phyloP scores from a whole-genome alignment of 1,284 basidiomycete species.

The Austroboletus niveus region DNA sequence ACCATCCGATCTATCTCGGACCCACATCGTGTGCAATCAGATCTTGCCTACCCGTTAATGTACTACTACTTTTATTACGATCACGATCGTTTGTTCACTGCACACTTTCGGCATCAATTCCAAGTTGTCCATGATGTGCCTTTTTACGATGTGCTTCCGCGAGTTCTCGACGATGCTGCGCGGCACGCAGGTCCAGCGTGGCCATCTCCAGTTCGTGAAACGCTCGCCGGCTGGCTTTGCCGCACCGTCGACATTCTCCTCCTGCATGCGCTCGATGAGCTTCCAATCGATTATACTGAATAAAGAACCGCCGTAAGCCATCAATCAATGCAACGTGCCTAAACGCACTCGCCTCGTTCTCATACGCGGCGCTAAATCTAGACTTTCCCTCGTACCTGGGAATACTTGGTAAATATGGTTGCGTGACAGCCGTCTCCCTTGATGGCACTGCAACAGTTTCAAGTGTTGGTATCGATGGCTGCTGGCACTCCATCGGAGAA shows the following conservation, averaged over 20 bases:
- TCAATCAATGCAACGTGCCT: slow-evolving; percentile 1
- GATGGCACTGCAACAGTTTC: slow-evolving; percentile 15
- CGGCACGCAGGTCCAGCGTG: slow-evolving; percentile 54
- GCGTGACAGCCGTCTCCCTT: slow-evolving; percentile 21
- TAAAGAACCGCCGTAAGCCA: slow-evolving; percentile 5
- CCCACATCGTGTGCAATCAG: slow-evolving; percentile 73
- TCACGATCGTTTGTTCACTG: slow-evolving; percentile 26
- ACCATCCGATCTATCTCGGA: slow-evolving; percentile 68
- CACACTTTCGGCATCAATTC: slow-evolving; percentile 45
- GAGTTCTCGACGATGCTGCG: slow-evolving; percentile 53
- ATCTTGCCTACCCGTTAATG: slow-evolving; percentile 45
- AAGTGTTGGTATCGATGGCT: slow-evolving; percentile 2
- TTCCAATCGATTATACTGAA: slow-evolving; percentile 31
- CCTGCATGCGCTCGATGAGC: slow-evolving; percentile 40
- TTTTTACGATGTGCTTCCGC: slow-evolving; percentile 59
- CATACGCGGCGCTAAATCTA: slow-evolving; percentile 26
- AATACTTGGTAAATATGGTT: slow-evolving; percentile 29
- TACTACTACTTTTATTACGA: slow-evolving; percentile 20
- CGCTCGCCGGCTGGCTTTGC: slow-evolving; percentile 47
- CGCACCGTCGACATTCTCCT: slow-evolving; percentile 41
- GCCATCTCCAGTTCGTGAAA: slow-evolving; percentile 60
- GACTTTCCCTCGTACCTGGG: slow-evolving; percentile 24
- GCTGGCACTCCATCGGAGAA: slow-evolving; percentile 9
- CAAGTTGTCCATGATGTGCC: slow-evolving; percentile 56
- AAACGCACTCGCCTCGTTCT: slow-evolving; percentile 24